Evolutionary conservation across 2,329 filamentous ascomycete genomes (phyloP), one percentile per base, ranked within the genome.

Genomic region (Immersiporthe knoxdaviesiana): DNA sequence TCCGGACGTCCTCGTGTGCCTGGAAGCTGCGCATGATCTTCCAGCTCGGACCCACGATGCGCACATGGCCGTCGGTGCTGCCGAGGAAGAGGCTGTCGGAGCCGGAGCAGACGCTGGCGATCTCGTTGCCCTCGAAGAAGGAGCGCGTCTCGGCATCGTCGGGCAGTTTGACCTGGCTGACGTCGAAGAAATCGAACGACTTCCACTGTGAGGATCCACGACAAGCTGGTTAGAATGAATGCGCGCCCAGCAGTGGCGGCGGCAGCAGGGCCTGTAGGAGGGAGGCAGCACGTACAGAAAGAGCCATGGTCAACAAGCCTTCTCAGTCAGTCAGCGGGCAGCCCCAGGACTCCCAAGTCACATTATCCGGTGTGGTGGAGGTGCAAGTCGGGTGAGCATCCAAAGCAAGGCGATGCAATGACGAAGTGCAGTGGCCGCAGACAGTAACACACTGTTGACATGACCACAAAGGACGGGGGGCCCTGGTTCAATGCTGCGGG

Each of bases 141-240:
- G 89, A 87, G 74, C 90, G 89, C 78, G 89, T 91, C 12, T 71
- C 69, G 78, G 97, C 93, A 76, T 91, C 91, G 79, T 97, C 91
- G 74, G 87, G 87, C 76, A 94, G 86, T 77, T 91, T 89, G 80
- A 97, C 90, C 78, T 92, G 91, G 78, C 90, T 90, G 80, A 97
- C 93, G 82, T 97, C 93, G 88, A 99, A 98, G 90, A 99, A 99
- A 86, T 97, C 94, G 84, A 99, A 99, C 75, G 92, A 91, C 92
- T 97, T 97, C 95, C 96, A 98, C 95, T 97, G 74, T 30, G 30
- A 47, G n/a, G 6, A 11, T 37, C 11, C 35, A n/a, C n/a, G 52
- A 6, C 1, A 21, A 21, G 56, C 56, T n/a, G 54, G 37, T 62
- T 62, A 62, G 59, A 30, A 30, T n/a, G 59, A 30, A 30, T n/a